These are phyloP conservation scores for Mucor saturninus DNA, from an alignment of 371 early-diverging fungal genomes.

Conservation along the genomic window DNA sequence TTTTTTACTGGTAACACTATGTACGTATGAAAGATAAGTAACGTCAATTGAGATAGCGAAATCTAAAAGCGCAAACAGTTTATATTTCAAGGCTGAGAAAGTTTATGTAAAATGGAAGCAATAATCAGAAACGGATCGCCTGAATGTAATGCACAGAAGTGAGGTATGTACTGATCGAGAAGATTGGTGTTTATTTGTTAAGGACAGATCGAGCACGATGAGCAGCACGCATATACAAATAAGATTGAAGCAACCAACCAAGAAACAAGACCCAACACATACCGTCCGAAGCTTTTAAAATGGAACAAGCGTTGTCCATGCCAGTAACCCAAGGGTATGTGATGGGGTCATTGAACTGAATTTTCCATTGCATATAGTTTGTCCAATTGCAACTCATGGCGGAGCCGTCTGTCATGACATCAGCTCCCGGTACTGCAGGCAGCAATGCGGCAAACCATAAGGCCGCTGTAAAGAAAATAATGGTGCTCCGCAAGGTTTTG, in stretches of 20 bases:
- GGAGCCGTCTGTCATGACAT: slow-evolving; percentile 40
- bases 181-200: neutral
- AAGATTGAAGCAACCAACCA: slow-evolving; percentile 29
- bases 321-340: slow-evolving; percentile 44
- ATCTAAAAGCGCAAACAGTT: no score
- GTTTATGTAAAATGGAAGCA: no score
- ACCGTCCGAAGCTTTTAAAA: slow-evolving; percentile 36
- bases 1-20: no score
- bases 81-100: no score
- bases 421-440: slow-evolving; percentile 42
- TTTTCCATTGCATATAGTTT: slow-evolving; percentile 47
- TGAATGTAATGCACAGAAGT: no score
- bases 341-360: slow-evolving; percentile 35
- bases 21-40: no score
- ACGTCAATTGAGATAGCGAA: no score
- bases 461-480: slow-evolving; percentile 29
- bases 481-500: slow-evolving; percentile 32
- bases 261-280: slow-evolving; percentile 39
- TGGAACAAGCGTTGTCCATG: slow-evolving; percentile 45
- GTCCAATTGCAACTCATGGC: slow-evolving; percentile 41
- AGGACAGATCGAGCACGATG: slow-evolving; percentile 7
- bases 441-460: slow-evolving; percentile 37
- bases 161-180: no score
- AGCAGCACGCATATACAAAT: slow-evolving; percentile 31
- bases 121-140: no score